Base-by-base conservation (phyloP, 345 rosid species). In the Iberis pinnata region DNA sequence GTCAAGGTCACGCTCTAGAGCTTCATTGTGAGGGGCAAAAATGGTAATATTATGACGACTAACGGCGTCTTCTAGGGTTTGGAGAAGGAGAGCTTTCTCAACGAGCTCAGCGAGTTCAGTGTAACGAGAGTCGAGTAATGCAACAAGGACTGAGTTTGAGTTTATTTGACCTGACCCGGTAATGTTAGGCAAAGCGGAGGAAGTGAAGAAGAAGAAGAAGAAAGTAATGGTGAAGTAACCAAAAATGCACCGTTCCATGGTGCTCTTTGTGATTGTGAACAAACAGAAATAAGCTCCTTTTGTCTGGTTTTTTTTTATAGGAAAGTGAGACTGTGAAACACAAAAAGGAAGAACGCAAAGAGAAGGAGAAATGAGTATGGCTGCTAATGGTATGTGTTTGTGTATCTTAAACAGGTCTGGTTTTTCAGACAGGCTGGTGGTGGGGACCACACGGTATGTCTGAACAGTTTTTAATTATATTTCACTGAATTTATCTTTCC, bases 121-220 rank as follows among this genome's bases (percentile, higher is more conserved):
- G 62, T 85, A 85, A 66, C 70, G 95, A 12, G 95, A 85, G 68
- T 85, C 95, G 12, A 85, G 86, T 40, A 85, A 79, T n/a, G 95
- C 95, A 0, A 85, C 84, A 20, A 85, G 79, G 43, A 85, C 80
- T 0, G 89, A 85, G 61, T 82, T 85, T 42, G 95, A 85, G 76
- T 80, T 85, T 62, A 85, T 82, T 42, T 72, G 84, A 33, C 53
- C 56, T 3, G 79, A 46, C 18, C 63, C 73, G 62, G 61, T 70
- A 70, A 2, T 22, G 73, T 72, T 36, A 22, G 25, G 25, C 25
- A 6, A 22, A 22, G 25, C 25, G 25, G 25, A 22, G 32, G 25
- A 3, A 22, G 54, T 22, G 60, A 22, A 9, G 41, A 49, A 60
- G 61, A 58, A 48, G 61, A 44, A 10, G 56, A 45, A 0, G 65